Evolutionary conservation across 2,329 filamentous ascomycete genomes (phyloP).

Genomic region (Cladorrhinum sp.): DNA sequence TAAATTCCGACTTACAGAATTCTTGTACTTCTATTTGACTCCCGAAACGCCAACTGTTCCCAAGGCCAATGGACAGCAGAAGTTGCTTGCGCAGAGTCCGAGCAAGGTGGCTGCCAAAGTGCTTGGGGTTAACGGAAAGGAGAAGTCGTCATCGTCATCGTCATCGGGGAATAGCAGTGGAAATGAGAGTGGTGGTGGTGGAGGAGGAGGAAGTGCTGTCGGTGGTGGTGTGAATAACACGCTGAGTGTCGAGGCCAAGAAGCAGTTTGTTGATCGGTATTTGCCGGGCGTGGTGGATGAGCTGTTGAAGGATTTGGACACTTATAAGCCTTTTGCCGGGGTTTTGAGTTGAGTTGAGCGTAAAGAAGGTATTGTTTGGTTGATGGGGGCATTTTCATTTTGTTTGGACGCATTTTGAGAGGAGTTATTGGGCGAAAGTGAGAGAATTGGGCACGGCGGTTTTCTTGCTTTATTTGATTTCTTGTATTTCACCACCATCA

Average conservation of each 20-base stretch:
- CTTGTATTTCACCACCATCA: no score
- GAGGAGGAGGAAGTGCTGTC: constrained; percentile 32
- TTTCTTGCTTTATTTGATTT: no score
- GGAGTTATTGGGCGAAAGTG: no score
- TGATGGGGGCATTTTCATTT: background rate
- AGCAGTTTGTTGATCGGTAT: constrained; percentile 26
- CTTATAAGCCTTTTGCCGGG: constrained; percentile 64
- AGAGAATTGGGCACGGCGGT: no score
- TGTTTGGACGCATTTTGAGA: background rate
- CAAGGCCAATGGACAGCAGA: constrained; percentile 46
- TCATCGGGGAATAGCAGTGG: no score
- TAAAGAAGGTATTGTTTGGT: no score
- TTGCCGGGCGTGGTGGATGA: constrained; percentile 28
- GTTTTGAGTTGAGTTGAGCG: constrained; percentile 42
- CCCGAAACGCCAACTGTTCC: constrained; percentile 70
- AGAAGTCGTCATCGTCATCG: no score
- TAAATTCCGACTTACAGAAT: constrained; percentile 94
- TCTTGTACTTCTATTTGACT: constrained; percentile 98
- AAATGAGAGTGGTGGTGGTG: constrained; percentile 32
- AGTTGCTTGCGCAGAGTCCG: constrained; percentile 62
- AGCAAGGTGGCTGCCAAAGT: constrained; percentile 58
- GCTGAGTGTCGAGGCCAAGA: constrained; percentile 27
- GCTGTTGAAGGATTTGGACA: constrained; percentile 55
- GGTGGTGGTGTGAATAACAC: constrained; percentile 14
- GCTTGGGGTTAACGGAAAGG: constrained; percentile 41